Conservation (phyloP, 2,329 filamentous ascomycete species). For the Macrophomina tecta region DNA sequence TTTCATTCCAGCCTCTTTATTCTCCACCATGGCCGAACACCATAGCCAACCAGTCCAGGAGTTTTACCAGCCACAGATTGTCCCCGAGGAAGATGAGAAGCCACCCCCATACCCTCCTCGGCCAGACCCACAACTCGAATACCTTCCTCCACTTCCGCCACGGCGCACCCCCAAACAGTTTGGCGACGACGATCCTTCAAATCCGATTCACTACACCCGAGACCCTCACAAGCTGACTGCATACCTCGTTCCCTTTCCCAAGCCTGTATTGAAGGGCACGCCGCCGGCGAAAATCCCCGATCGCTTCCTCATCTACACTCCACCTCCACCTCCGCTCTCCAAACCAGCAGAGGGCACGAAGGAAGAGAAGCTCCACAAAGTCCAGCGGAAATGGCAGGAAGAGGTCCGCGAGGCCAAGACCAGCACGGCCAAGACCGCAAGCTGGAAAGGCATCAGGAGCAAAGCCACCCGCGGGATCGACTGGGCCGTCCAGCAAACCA, state of each 20-base stretch:
- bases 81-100: background rate
- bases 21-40: constrained; percentile 6
- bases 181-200: constrained; percentile 30
- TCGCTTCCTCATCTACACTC: constrained; percentile 54
- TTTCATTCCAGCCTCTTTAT: background rate
- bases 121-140: constrained; percentile 3
- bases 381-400: constrained; percentile 54
- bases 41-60: background rate
- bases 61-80: constrained; percentile 1
- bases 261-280: constrained; percentile 44
- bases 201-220: constrained; percentile 48
- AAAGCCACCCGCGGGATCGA: constrained; percentile 49
- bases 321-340: constrained; percentile 49
- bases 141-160: constrained; percentile 28
- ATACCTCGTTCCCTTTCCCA: constrained; percentile 54
- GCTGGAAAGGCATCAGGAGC: constrained; percentile 52
- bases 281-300: constrained; percentile 43
- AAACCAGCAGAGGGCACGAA: constrained; percentile 50
- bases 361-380: constrained; percentile 50
- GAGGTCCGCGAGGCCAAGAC: constrained; percentile 53
- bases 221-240: constrained; percentile 51
- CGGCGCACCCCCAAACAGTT: constrained; percentile 21
- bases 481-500: constrained; percentile 50
- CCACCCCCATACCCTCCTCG: constrained; percentile 24
- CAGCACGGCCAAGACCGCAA: constrained; percentile 46